These are phyloP conservation scores for Diaporthe aspalathi DNA, from an alignment of 2,329 filamentous ascomycete genomes.

Conservation along the genomic window DNA sequence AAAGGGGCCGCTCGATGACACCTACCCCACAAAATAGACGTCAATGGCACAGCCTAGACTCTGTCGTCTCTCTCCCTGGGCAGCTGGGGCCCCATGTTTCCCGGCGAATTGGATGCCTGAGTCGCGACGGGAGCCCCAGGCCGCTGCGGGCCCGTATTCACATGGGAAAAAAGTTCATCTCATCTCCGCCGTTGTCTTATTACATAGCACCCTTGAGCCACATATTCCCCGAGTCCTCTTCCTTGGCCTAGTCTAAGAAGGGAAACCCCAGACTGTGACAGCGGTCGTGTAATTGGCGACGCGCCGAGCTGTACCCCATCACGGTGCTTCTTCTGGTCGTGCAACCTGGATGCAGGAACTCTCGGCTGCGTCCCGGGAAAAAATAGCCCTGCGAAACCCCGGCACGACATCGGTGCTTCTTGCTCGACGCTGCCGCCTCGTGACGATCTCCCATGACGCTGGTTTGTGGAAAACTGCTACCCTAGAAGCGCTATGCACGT, in stretches of 20 bases:
- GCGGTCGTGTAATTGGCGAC: conserved; percentile 27
- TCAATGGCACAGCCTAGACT: conserved; percentile 25
- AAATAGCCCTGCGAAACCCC: conserved; percentile 12
- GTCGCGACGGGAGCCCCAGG: not conserved
- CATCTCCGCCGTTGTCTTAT: conserved; percentile 25
- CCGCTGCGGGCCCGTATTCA: not conserved
- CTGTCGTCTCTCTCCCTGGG: not conserved
- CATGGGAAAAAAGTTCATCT: not conserved
- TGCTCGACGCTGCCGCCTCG: conserved; percentile 34
- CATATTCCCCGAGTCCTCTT: not conserved
- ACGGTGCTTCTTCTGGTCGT: conserved; percentile 5
- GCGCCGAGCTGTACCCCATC: conserved; percentile 10
- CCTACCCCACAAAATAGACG: conserved; percentile 22
- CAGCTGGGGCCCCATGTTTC: not conserved
- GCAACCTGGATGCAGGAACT: conserved; percentile 31
- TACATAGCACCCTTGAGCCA: conserved; percentile 2
- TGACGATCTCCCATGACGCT: conserved; percentile 23
- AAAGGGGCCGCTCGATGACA: conserved; percentile 28
- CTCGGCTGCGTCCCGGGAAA: conserved; percentile 24
- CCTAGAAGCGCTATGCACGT: conserved; percentile 21
- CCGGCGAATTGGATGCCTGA: not conserved
- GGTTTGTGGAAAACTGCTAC: conserved; percentile 18
- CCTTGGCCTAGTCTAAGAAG: conserved; percentile 20
- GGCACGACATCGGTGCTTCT: conserved; percentile 45
- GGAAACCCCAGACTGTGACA: conserved; percentile 8